Evolutionary conservation across 2,329 filamentous ascomycete species (phyloP).

Genomic region (Harringtonia aguacate): DNA sequence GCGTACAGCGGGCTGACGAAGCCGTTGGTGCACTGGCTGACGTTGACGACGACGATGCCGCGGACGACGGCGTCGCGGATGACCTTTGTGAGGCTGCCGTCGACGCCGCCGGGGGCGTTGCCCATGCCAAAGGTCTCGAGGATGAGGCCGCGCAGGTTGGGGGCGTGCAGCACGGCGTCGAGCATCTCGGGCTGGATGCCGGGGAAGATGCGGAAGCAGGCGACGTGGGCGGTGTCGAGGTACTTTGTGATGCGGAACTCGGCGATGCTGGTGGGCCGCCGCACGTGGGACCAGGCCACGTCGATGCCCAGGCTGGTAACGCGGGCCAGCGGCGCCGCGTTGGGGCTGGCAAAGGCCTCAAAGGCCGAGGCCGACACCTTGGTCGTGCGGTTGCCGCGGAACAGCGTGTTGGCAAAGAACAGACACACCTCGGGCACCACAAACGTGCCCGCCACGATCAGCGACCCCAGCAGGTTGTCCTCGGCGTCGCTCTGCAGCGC

Average conservation of each 20-base stretch:
- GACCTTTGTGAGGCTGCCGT: constrained; percentile 68
- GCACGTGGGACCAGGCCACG: constrained; percentile 69
- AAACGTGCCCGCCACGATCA: constrained; percentile 86
- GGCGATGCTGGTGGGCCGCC: constrained; percentile 62
- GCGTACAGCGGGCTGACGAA: constrained; percentile 72
- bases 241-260: constrained; percentile 65
- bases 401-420: constrained; percentile 87
- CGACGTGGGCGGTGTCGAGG: constrained; percentile 79
- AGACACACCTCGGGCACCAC: constrained; percentile 88
- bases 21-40: constrained; percentile 77
- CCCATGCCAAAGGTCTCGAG: constrained; percentile 91
- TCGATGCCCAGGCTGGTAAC: constrained; percentile 73
- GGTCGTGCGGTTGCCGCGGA: constrained; percentile 77
- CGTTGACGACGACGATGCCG: constrained; percentile 79
- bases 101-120: constrained; percentile 74
- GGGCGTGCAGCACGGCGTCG: constrained; percentile 66
- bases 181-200: constrained; percentile 93
- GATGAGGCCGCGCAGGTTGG: constrained; percentile 70
- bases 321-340: constrained; percentile 68
- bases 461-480: constrained; percentile 77
- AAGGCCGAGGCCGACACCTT: constrained; percentile 83
- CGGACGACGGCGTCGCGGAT: constrained; percentile 67
- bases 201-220: constrained; percentile 81
- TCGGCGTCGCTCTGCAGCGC: constrained; percentile 84
- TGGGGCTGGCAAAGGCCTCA: constrained; percentile 82